Percentiles rank a stretch among this genome's conserved stretches.
phyloP scores from a whole-genome alignment of 2,329 filamentous ascomycete genomes.

The Ophiocordyceps camponoti-floridani region DNA sequence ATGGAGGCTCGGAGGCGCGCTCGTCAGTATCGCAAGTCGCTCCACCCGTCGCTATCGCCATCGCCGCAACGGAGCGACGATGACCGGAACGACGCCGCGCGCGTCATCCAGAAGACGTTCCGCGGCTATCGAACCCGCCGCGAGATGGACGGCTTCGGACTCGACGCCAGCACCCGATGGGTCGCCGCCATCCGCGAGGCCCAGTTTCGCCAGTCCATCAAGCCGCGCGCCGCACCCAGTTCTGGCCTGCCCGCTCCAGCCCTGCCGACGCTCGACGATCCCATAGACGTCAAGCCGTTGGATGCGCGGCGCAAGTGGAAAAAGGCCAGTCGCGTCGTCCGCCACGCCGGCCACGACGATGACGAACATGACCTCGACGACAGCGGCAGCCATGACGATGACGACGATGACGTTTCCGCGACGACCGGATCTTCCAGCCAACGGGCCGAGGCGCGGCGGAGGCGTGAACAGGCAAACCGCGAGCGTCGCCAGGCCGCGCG shows the following conservation, averaged over 20 bases:
- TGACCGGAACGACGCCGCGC: conserved; percentile 26
- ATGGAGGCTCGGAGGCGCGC: conserved; percentile 22
- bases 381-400: conserved; percentile 17
- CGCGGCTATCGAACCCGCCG: conserved; percentile 58
- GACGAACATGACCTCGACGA: conserved; percentile 36
- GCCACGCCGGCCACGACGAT: conserved; percentile 53
- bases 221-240: conserved; percentile 18
- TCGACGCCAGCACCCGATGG: conserved; percentile 58
- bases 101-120: conserved; percentile 52
- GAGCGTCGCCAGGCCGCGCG: conserved; percentile 49
- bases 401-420: conserved; percentile 27
- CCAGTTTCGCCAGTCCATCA: conserved; percentile 32
- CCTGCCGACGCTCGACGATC: conserved; percentile 3
- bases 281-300: conserved; percentile 6
- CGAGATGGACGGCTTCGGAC: conserved; percentile 47
- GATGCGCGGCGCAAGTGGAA: conserved; percentile 56
- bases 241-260: conserved; percentile 3
- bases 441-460: conserved; percentile 19
- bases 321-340: conserved; percentile 51
- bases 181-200: conserved; percentile 44
- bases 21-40: conserved; percentile 17
- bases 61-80: neutral
- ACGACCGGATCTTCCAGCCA: conserved; percentile 12
- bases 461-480: conserved; percentile 29
- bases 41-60: neutral